Base-by-base conservation (phyloP, 805 yeast species). In the Nakazawaea ernobii region DNA sequence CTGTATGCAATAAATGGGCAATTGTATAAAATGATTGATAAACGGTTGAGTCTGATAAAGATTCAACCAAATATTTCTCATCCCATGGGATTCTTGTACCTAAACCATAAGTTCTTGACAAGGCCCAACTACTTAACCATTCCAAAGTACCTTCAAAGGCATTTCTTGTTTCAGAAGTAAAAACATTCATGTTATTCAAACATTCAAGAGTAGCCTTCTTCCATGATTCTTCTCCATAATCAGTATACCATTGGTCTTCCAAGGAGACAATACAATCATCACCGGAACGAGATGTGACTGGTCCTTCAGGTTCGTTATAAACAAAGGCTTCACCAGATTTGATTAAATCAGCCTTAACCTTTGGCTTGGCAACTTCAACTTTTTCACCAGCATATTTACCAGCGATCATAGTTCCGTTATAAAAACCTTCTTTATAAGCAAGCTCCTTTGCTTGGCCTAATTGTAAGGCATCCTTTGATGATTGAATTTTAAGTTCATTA, bases 51-150 rank as follows among this genome's bases (percentile, higher is more conserved):
- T 94, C 99, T 33, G 97, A 87, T 58, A 94, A 75, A 17, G 97
- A 89, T 72, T 94, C 99, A 49, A 94, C 92, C 60, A 94, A 78
- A 62, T 86, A 91, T 63, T 84, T 83, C 55, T 86, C 84, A 72
- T 94, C 99, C 99, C 99, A 94, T 50, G 99, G 99, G 55, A 94
- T 79, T 62, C 73, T 83, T 49, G 97, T 82, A 65, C 99, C 99
- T 56, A 94, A 76, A 65, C 99, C 99, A 59, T 88, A 94, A 48
- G 95, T 84, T 75, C 99, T 86, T 49, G 96, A 88, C 50, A 94
- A 88, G 45, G 99, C 98, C 99, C 99, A 94, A 74, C 90, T 91
- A 71, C 85, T 87, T 61, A 94, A 80, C 99, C 99, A 94, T 56
- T 84, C 95, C 60, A 94, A 75, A 49, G 87, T 96, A 66, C 90